These are phyloP conservation scores for Ailanthus altissimus DNA, from an alignment of 345 rosid genomes.

Conservation along the genomic window DNA sequence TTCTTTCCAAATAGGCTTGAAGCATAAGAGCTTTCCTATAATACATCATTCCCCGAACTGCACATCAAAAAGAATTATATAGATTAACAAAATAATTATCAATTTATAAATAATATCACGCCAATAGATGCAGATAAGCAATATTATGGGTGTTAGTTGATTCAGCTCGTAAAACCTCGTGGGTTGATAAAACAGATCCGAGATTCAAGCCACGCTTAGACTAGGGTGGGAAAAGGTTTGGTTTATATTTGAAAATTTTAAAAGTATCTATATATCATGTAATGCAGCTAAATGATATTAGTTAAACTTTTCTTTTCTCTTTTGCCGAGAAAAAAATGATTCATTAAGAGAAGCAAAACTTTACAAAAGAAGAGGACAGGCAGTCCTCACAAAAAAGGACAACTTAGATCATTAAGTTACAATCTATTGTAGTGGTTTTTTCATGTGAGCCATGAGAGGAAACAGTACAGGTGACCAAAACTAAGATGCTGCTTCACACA, in stretches of 20 bases:
- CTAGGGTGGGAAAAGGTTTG: no score
- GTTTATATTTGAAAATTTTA: no score
- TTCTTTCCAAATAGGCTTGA: slow-evolving; percentile 81
- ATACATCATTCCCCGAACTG: slow-evolving; percentile 99
- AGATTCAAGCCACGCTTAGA: no score
- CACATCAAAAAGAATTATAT: slow-evolving; percentile 24
- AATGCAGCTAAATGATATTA: not conserved
- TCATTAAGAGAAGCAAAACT: no score
- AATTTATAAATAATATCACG: not conserved
- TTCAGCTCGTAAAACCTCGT: no score
- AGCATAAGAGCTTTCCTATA: slow-evolving; percentile 98
- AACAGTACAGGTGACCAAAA: not conserved
- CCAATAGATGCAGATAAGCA: not conserved
- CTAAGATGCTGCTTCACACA: not conserved
- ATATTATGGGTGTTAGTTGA: no score
- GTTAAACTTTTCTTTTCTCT: not conserved
- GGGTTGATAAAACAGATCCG: no score
- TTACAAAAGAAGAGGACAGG: no score
- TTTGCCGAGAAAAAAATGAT: no score
- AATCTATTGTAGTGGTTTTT: not conserved
- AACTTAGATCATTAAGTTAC: not conserved
- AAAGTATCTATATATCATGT: no score
- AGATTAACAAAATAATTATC: not conserved
- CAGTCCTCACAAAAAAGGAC: no score
- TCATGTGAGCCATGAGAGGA: not conserved